These are phyloP conservation scores for Podila minutissima DNA, from an alignment of 192 early-diverging fungal genomes.

Conservation along the genomic window DNA sequence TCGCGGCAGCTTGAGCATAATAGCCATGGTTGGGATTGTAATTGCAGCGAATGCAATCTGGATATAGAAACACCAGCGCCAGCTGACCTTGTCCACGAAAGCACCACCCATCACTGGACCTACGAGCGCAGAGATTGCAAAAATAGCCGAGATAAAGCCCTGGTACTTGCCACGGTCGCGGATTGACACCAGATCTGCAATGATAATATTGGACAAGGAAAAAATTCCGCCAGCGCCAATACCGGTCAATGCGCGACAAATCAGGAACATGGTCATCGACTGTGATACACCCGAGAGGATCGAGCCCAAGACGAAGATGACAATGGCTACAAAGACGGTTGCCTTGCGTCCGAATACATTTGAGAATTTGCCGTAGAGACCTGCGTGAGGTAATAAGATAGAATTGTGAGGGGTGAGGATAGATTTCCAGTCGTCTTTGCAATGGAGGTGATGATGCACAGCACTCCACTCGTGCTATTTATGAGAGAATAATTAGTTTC, in stretches of 20 bases:
- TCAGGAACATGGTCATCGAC: slow-evolving; percentile 49
- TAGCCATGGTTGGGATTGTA: slow-evolving; percentile 63
- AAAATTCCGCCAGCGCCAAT: slow-evolving; percentile 74
- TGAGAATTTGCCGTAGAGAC: slow-evolving; percentile 53
- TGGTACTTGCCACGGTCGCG: slow-evolving; percentile 86
- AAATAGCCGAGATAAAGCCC: slow-evolving; percentile 77
- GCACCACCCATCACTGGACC: slow-evolving; percentile 87
- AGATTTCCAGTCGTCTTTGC: background rate
- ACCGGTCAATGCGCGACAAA: slow-evolving; percentile 42
- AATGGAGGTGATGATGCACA: background rate
- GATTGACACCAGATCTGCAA: slow-evolving; percentile 86
- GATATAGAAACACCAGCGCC: slow-evolving; percentile 70
- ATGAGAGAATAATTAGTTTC: background rate
- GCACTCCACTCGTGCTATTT: too few relatives aligned
- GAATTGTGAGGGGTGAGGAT: background rate
- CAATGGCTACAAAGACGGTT: slow-evolving; percentile 33
- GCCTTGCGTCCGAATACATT: slow-evolving; percentile 55
- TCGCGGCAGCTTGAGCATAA: slow-evolving; percentile 69
- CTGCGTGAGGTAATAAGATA: slow-evolving; percentile 3
- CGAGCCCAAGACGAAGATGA: slow-evolving; percentile 33
- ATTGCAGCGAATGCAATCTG: slow-evolving; percentile 78
- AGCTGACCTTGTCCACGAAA: slow-evolving; percentile 74
- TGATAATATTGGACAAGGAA: slow-evolving; percentile 78
- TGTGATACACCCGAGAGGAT: slow-evolving; percentile 38
- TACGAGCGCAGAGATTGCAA: slow-evolving; percentile 78